These are phyloP conservation scores for Rehmannia glutinosa DNA, from an alignment of 257 asterid species.

Conservation along the genomic window DNA sequence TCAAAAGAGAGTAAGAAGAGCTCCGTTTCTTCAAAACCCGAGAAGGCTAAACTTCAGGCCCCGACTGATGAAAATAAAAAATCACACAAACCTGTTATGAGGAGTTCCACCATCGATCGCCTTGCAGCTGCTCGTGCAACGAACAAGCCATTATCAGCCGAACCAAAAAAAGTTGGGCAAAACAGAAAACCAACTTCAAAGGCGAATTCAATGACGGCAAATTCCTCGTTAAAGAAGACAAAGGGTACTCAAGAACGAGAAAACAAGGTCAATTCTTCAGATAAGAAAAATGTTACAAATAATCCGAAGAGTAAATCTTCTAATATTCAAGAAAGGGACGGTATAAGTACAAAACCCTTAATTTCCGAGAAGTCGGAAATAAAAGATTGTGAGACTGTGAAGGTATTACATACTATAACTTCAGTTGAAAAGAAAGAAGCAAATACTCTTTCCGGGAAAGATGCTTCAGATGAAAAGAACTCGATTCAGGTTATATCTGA, in stretches of 20 bases:
- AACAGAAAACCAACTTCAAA: conserved; percentile 32
- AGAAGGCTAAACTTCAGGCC: conserved; percentile 30
- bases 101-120: conserved; percentile 62
- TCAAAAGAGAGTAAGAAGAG: conserved; percentile 35
- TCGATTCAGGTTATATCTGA: too few relatives aligned
- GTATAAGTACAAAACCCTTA: too few relatives aligned
- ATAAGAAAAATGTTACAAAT: conserved; percentile 21
- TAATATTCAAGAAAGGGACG: conserved; percentile 22
- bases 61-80: conserved; percentile 34
- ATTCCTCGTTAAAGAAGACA: conserved; percentile 23
- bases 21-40: conserved; percentile 24
- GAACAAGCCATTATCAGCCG: conserved; percentile 28
- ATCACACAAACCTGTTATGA: conserved; percentile 35
- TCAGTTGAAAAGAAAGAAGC: conserved; percentile 37
- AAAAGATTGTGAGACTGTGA: conserved; percentile 30
- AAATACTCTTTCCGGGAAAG: conserved; percentile 10
- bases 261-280: conserved; percentile 27
- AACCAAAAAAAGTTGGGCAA: conserved; percentile 33
- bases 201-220: conserved; percentile 9
- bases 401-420: conserved; percentile 36
- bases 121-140: conserved; percentile 61
- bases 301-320: conserved; percentile 22
- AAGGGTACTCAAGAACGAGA: conserved; percentile 26
- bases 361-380: conserved; percentile 15
- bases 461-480: too few relatives aligned